Evolutionary conservation across 2,329 filamentous ascomycete species (phyloP).

Genomic region (Cladophialophora yegresii): DNA sequence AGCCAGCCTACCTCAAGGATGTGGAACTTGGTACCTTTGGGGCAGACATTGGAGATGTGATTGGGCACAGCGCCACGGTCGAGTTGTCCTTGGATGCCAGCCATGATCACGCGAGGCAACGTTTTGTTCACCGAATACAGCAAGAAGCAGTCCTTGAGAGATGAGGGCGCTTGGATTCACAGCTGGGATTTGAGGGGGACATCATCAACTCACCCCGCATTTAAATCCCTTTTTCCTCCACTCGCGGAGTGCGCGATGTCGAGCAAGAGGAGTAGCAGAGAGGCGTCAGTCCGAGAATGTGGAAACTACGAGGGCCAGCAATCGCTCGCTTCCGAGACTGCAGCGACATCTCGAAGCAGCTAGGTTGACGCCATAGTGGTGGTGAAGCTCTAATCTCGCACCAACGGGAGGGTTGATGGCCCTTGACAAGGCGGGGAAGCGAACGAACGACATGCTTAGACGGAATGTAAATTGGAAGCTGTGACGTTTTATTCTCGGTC

Average conservation of each 20-base stretch:
- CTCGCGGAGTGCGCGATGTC: conserved; percentile 7
- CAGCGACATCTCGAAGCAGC: conserved; percentile 9
- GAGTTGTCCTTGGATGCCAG: conserved; percentile 35
- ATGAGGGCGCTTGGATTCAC: conserved; percentile 1
- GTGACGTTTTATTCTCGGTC: conserved; percentile 5
- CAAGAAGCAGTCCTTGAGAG: neutral
- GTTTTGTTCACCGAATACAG: neutral
- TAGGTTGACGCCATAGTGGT: conserved; percentile 9
- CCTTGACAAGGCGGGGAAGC: conserved; percentile 7
- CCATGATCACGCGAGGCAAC: conserved; percentile 15
- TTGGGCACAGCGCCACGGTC: conserved; percentile 33
- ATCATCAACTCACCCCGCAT: conserved; percentile 9
- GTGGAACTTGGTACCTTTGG: conserved; percentile 36
- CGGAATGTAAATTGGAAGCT: neutral
- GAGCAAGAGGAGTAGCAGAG: neutral
- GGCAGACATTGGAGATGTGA: conserved; percentile 35
- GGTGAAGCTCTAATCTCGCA: conserved; percentile 11
- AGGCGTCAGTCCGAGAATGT: conserved; percentile 2
- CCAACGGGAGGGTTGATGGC: conserved; percentile 11
- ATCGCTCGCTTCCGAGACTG: conserved; percentile 18
- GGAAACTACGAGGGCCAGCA: conserved; percentile 1
- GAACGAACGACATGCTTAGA: neutral
- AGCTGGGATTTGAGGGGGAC: conserved; percentile 15
- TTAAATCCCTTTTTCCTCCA: conserved; percentile 3
- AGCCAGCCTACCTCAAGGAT: conserved; percentile 35